A percentile compares a stretch with the other conserved stretches of the same genome.
phyloP scores from a whole-genome alignment of 2,329 filamentous ascomycete genomes.

The Drechslerella coelobrocha region DNA sequence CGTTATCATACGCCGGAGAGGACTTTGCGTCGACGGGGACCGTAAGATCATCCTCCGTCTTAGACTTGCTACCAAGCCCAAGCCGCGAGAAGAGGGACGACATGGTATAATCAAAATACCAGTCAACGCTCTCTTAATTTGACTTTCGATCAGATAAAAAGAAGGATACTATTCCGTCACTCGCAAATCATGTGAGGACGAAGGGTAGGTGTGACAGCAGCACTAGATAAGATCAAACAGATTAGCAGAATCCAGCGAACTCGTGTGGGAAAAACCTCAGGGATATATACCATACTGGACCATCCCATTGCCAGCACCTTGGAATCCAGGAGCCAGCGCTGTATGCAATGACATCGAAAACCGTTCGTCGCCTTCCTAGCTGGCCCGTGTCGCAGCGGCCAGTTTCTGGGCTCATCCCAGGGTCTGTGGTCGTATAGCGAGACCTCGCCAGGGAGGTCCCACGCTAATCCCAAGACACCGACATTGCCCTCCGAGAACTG shows the following conservation, averaged over 20 bases:
- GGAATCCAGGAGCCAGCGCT: too few species aligned
- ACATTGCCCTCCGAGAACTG: too few species aligned
- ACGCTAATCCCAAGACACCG: too few species aligned
- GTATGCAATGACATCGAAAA: too few species aligned
- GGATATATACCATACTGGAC: too few species aligned
- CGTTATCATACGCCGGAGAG: constrained; percentile 10
- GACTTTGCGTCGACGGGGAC: constrained; percentile 12
- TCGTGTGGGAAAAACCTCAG: constrained; percentile 34
- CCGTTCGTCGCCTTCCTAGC: too few species aligned
- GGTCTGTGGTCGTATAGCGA: too few species aligned
- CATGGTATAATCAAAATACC: constrained; percentile 12
- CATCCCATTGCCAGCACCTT: too few species aligned
- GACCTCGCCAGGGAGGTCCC: too few species aligned
- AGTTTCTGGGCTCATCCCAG: too few species aligned
- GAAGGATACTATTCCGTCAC: constrained; percentile 11
- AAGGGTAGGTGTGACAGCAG: not conserved
- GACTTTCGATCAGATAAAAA: constrained; percentile 17
- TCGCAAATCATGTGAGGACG: constrained; percentile 3
- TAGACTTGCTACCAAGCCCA: constrained; percentile 15
- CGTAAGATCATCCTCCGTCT: not conserved
- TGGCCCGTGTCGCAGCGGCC: too few species aligned
- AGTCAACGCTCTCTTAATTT: constrained; percentile 3
- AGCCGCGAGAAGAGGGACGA: constrained; percentile 22
- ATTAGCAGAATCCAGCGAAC: constrained; percentile 14
- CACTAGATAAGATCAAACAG: constrained; percentile 48